phyloP scores from a whole-genome alignment of 768 basidiomycete species.

The Antrodiella citrinella region DNA sequence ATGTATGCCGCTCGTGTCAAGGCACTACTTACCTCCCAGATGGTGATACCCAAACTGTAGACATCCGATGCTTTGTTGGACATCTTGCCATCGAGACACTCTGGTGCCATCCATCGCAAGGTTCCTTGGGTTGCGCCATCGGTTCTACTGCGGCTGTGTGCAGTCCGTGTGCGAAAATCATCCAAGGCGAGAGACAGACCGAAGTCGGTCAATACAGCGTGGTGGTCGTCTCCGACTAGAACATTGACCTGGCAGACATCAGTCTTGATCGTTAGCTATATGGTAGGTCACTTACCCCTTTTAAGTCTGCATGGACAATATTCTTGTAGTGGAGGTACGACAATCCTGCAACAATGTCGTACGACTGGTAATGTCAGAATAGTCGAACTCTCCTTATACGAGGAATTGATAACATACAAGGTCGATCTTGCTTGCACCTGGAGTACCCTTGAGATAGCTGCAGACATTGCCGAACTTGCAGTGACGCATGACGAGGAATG shows the following conservation, averaged over 20 bases:
- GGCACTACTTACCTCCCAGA: conserved; percentile 5
- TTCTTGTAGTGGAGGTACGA: conserved; percentile 1
- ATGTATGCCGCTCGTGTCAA: too few species aligned
- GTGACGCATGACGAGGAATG: conserved; percentile 13
- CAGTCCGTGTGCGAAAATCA: not conserved
- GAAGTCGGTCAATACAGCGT: conserved; percentile 2
- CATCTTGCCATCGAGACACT: conserved; percentile 1
- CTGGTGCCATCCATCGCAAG: conserved; percentile 6
- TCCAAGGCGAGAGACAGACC: conserved; percentile 1
- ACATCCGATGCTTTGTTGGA: conserved; percentile 3
- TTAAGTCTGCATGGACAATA: conserved; percentile 7
- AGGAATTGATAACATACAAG: too few species aligned
- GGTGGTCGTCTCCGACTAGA: conserved; percentile 2
- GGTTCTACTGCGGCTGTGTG: not conserved
- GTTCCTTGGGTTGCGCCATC: conserved; percentile 31
- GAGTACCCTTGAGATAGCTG: conserved; percentile 6
- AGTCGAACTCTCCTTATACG: too few species aligned
- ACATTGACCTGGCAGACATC: not conserved
- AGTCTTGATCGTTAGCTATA: not conserved
- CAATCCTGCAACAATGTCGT: conserved; percentile 3
- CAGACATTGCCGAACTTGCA: conserved; percentile 10
- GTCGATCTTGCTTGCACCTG: too few species aligned
- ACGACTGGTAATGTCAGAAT: not conserved
- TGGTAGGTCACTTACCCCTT: conserved; percentile 3
- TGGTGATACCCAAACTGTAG: conserved; percentile 4